A percentile compares a stretch with the other conserved stretches of the same genome.
Evolutionary conservation across 2,329 filamentous ascomycete genomes (phyloP).

Genomic region (Diaporthe caulivora): DNA sequence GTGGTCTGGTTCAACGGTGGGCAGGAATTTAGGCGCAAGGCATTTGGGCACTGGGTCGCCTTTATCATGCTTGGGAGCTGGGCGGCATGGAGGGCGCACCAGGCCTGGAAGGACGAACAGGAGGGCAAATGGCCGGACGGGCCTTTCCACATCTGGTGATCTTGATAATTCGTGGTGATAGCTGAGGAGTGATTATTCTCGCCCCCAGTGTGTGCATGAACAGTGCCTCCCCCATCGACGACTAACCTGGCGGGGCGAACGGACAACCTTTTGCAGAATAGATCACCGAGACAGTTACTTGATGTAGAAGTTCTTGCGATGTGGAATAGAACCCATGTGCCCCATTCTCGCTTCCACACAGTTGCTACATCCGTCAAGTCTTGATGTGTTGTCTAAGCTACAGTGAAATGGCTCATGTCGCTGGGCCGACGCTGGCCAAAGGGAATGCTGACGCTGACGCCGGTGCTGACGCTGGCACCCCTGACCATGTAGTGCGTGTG

Average conservation of each 20-base stretch:
- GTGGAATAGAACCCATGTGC: neutral
- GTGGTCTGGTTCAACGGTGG: conserved; percentile 50
- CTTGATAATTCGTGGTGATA: neutral
- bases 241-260: neutral
- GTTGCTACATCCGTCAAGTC: too few relatives aligned
- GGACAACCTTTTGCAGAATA: too few relatives aligned
- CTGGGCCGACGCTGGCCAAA: too few relatives aligned
- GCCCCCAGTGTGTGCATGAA: neutral
- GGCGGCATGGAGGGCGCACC: conserved; percentile 43
- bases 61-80: conserved; percentile 45
- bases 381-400: neutral
- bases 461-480: neutral
- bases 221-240: neutral
- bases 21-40: conserved; percentile 41
- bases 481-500: neutral
- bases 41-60: conserved; percentile 46
- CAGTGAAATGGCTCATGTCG: neutral
- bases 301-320: too few relatives aligned
- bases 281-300: too few relatives aligned
- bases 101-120: conserved; percentile 27
- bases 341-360: neutral
- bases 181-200: neutral
- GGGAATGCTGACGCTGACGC: neutral
- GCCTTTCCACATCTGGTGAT: conserved; percentile 9
- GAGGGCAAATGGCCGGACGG: conserved; percentile 5